Conservation (phyloP, 148 eudicot genomes). For the Beta vulgaris region DNA sequence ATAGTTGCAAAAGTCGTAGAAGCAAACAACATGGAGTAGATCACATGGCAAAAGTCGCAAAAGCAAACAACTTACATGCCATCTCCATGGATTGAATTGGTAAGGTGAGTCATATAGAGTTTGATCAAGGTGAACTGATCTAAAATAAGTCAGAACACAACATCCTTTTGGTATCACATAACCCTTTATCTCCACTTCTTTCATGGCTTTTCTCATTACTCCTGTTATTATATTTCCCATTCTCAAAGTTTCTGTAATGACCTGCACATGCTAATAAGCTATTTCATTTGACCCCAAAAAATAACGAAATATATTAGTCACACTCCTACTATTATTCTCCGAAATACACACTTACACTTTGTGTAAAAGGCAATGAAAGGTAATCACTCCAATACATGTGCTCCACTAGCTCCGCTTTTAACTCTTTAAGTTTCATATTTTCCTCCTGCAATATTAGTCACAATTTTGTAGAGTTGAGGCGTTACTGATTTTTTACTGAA, state of each 20-base stretch:
- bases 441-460: constrained; percentile 56
- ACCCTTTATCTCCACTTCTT: constrained; percentile 83
- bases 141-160: constrained; percentile 72
- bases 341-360: constrained; percentile 45
- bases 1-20: no score
- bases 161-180: constrained; percentile 82
- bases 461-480: no score
- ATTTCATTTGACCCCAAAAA: neutral
- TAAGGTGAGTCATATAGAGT: constrained; percentile 52
- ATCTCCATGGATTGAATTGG: constrained; percentile 86
- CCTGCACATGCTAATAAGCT: constrained; percentile 36
- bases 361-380: constrained; percentile 70
- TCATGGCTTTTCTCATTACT: constrained; percentile 82
- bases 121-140: constrained; percentile 81
- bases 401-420: constrained; percentile 53
- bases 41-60: no score
- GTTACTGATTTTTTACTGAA: no score
- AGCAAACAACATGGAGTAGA: no score
- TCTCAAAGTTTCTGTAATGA: constrained; percentile 78
- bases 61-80: constrained; percentile 54
- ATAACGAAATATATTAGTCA: neutral
- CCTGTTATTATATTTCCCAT: constrained; percentile 78
- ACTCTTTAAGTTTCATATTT: constrained; percentile 57
- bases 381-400: constrained; percentile 73
- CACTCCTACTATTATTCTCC: no score